A percentile compares a stretch with the other conserved stretches of the same genome.
Conservation (phyloP, 1,284 basidiomycete species). For the Leccinum solheimii region DNA sequence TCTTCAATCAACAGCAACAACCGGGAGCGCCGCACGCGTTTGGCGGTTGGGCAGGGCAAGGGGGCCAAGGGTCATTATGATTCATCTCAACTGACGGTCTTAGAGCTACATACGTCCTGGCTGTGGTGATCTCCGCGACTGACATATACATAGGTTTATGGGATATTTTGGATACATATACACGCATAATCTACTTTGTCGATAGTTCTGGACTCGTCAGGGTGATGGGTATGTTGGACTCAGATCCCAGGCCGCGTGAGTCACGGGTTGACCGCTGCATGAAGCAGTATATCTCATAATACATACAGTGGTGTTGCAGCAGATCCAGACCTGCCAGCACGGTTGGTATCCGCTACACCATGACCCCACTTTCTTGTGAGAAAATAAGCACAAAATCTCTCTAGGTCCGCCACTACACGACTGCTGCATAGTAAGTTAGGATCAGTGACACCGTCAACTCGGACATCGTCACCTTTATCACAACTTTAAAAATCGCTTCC, state of each 20-base stretch:
- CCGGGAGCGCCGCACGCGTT: conserved; percentile 8
- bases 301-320: not conserved
- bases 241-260: not conserved
- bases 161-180: conserved; percentile 4
- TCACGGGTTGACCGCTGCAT: not conserved
- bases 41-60: conserved; percentile 20
- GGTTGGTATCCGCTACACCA: not conserved
- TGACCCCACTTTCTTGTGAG: not conserved
- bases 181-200: not conserved
- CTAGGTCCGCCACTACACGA: not conserved
- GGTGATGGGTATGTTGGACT: not conserved
- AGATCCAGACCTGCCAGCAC: not conserved
- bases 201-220: not conserved
- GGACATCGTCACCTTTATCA: not conserved
- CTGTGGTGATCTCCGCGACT: not conserved
- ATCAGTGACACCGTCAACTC: not conserved
- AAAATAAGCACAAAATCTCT: not conserved
- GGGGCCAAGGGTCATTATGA: conserved; percentile 19
- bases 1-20: conserved; percentile 18
- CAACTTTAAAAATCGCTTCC: not conserved
- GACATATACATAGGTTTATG: not conserved
- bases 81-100: not conserved
- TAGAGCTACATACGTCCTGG: not conserved
- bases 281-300: not conserved
- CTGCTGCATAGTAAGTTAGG: not conserved